phyloP scores from a whole-genome alignment of 495 filamentous ascomycete genomes.

The Chaetomium fimeti region DNA sequence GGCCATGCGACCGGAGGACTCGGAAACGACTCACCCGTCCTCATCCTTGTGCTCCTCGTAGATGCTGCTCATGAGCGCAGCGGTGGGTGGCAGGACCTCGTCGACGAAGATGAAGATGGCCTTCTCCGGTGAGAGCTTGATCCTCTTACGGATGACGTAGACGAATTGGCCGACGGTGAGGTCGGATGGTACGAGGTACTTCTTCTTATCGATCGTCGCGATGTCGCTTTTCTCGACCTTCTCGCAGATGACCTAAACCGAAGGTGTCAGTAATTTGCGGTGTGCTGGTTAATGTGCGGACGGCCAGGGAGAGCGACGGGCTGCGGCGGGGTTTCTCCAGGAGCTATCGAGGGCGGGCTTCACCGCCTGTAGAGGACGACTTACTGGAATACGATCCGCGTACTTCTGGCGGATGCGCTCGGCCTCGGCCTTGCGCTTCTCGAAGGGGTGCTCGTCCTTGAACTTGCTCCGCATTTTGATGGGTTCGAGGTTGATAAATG shows the following conservation, averaged over 20 bases:
- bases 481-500: constrained; percentile 22
- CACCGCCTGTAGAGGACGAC: constrained; percentile 40
- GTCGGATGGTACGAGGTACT: constrained; percentile 97
- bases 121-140: constrained; percentile 99
- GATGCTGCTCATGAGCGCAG: constrained; percentile 98
- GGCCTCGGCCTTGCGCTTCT: constrained; percentile 99
- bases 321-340: background rate
- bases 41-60: constrained; percentile 97
- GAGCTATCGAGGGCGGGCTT: constrained; percentile 1
- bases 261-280: constrained; percentile 17
- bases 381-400: constrained; percentile 94
- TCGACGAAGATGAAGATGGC: constrained; percentile 99
- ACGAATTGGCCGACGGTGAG: constrained; percentile 99
- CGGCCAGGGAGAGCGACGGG: background rate
- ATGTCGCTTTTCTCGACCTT: constrained; percentile 99
- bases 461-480: constrained; percentile 92
- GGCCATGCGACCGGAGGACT: background rate
- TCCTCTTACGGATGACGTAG: constrained; percentile 99
- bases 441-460: constrained; percentile 99
- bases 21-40: constrained; percentile 56
- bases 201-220: constrained; percentile 99
- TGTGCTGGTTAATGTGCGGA: background rate
- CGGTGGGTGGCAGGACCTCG: constrained; percentile 94
- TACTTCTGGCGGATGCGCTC: constrained; percentile 99
- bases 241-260: constrained; percentile 89